Percentiles rank a stretch among this genome's conserved stretches.
phyloP scores from a whole-genome alignment of 1,284 basidiomycete genomes.

The Trichosporon sp. region DNA sequence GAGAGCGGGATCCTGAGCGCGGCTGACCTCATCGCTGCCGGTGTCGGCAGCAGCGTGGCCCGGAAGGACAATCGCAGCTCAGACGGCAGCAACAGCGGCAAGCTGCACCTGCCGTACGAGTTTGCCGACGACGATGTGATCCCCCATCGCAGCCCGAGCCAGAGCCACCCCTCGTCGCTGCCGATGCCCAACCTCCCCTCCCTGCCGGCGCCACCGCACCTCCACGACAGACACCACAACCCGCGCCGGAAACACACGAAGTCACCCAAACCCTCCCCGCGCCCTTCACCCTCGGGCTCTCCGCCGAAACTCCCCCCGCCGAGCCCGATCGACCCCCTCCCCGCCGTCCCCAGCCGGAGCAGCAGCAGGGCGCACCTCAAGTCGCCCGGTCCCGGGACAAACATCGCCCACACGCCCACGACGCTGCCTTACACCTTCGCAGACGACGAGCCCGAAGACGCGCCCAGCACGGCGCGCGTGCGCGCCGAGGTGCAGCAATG shows the following conservation, averaged over 20 bases:
- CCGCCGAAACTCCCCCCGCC: constrained; percentile 10
- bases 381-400: not conserved
- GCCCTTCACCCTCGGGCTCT: not conserved
- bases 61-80: not conserved
- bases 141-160: not conserved
- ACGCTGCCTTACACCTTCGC: constrained; percentile 10
- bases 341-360: not conserved
- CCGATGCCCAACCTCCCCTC: not conserved
- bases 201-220: not conserved
- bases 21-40: not conserved
- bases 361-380: not conserved
- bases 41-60: not conserved
- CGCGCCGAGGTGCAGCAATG: constrained; percentile 11
- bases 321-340: constrained; percentile 13
- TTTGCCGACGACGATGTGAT: not conserved
- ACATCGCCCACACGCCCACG: constrained; percentile 2
- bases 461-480: not conserved
- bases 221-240: not conserved
- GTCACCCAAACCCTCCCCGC: not conserved
- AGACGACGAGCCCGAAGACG: constrained; percentile 12
- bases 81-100: not conserved
- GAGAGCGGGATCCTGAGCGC: not conserved
- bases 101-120: constrained; percentile 11
- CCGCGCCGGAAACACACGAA: not conserved
- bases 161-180: no score